A percentile compares a stretch with the other conserved stretches of the same genome.
Conservation (phyloP, 2,329 filamentous ascomycete genomes). For the Claviceps cyperi region DNA sequence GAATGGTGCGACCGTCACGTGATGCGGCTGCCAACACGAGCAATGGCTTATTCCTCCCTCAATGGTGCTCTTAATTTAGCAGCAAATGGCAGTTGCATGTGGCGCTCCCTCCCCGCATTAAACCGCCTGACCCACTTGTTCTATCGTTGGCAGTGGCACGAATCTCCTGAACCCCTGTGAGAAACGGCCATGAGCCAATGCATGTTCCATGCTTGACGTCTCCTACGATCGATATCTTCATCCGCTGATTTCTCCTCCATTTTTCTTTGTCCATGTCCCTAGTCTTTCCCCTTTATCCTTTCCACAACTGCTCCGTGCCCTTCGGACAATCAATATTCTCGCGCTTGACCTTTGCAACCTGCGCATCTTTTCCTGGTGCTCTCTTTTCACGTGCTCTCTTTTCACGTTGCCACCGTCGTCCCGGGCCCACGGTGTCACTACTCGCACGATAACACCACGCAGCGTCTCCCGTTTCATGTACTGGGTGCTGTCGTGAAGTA, state of each 20-base stretch:
- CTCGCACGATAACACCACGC: background rate
- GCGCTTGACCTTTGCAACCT: background rate
- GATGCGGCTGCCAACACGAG: too few relatives aligned
- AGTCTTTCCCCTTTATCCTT: background rate
- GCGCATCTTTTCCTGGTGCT: background rate
- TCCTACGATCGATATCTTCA: background rate
- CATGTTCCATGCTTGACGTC: background rate
- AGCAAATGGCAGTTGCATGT: background rate
- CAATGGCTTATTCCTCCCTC: too few relatives aligned
- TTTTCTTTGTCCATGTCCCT: background rate
- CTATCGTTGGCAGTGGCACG: background rate
- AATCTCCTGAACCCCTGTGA: background rate
- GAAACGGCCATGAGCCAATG: background rate
- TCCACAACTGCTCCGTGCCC: background rate
- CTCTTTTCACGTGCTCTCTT: background rate
- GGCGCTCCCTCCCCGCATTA: background rate
- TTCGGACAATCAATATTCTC: background rate
- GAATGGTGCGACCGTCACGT: too few relatives aligned
- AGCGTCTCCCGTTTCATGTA: background rate
- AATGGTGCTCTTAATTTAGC: too few relatives aligned
- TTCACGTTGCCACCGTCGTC: background rate
- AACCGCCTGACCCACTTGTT: background rate
- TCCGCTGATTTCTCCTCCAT: background rate
- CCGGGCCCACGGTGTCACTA: background rate
- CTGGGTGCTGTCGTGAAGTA: background rate